A percentile compares a stretch with the other conserved stretches of the same genome.
Conservation (phyloP, 2,329 filamentous ascomycete species). For the Plenodomus tracheiphilus region DNA sequence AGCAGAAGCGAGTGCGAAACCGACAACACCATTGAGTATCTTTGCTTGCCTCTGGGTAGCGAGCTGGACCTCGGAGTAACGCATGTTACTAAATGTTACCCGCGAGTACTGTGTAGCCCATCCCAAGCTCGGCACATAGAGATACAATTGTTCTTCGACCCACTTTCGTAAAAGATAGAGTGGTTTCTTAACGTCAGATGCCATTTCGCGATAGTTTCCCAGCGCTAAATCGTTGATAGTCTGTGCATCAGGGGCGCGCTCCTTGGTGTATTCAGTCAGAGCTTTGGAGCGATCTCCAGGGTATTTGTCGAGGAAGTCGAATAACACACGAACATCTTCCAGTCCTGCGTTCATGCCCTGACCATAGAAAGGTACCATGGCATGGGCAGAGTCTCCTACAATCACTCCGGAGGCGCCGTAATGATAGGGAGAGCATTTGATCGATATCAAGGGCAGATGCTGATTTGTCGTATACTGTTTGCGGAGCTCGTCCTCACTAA, state of each 20-base stretch:
- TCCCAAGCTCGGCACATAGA: constrained; percentile 74
- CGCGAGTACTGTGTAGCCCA: constrained; percentile 93
- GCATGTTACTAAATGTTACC: constrained; percentile 90
- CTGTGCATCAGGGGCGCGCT: constrained; percentile 77
- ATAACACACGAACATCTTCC: constrained; percentile 89
- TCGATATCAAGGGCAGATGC: constrained; percentile 87
- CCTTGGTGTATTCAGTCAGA: constrained; percentile 72
- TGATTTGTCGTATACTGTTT: constrained; percentile 79
- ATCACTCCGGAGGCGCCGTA: constrained; percentile 77
- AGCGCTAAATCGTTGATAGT: constrained; percentile 92
- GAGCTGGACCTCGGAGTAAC: constrained; percentile 80
- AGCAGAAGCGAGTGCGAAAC: constrained; percentile 18
- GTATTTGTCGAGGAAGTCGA: constrained; percentile 76
- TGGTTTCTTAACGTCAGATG: constrained; percentile 76
- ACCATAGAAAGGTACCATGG: constrained; percentile 98
- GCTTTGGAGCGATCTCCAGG: constrained; percentile 50
- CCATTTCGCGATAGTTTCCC: constrained; percentile 93
- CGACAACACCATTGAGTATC: constrained; percentile 36
- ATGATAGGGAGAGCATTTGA: constrained; percentile 92
- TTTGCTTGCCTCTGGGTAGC: constrained; percentile 58
- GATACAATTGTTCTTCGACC: constrained; percentile 80
- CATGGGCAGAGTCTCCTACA: constrained; percentile 90
- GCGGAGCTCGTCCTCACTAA: constrained; percentile 68
- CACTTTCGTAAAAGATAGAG: constrained; percentile 80
- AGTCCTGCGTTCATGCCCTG: constrained; percentile 97